Percentiles rank a stretch among this genome's conserved stretches.
phyloP scores from a whole-genome alignment of 371 early-diverging fungal genomes.

The Mucor racemosus region DNA sequence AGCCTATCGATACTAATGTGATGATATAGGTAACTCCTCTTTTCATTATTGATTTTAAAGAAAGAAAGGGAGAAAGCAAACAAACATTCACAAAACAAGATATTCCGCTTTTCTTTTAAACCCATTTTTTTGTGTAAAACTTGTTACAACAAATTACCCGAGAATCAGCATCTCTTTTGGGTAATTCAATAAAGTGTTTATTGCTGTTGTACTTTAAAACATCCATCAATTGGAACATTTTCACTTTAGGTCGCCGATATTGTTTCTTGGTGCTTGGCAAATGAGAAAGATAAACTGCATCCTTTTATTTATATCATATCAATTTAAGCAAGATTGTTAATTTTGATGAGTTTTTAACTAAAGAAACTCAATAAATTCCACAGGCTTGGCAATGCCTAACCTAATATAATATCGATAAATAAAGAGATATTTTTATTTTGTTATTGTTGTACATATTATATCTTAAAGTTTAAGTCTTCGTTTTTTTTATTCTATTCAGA shows the following conservation, averaged over 20 bases:
- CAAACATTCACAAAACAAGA: neutral
- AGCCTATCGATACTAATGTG: conserved; percentile 14
- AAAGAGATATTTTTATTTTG: neutral
- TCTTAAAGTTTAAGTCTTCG: neutral
- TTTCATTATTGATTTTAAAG: conserved; percentile 17
- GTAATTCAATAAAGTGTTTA: neutral
- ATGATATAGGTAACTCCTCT: conserved; percentile 22
- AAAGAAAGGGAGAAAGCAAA: conserved; percentile 2
- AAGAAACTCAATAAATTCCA: neutral
- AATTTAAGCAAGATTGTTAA: neutral
- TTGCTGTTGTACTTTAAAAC: neutral
- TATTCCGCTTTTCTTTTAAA: conserved; percentile 3
- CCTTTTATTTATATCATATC: neutral
- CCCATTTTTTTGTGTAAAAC: conserved; percentile 4
- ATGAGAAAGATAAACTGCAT: neutral
- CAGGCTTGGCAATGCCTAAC: neutral
- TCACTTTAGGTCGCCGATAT: conserved; percentile 7
- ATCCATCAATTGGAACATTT: conserved; percentile 7
- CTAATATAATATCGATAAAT: neutral
- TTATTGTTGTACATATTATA: neutral
- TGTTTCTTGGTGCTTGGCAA: neutral
- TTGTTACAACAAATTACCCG: conserved; percentile 13
- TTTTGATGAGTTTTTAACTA: too few species aligned
- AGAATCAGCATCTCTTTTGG: conserved; percentile 5
- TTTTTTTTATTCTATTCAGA: neutral